Evolutionary conservation across 805 yeast species (phyloP), one percentile per base, ranked within the genome.

Genomic region (Ogataea glucozyma): DNA sequence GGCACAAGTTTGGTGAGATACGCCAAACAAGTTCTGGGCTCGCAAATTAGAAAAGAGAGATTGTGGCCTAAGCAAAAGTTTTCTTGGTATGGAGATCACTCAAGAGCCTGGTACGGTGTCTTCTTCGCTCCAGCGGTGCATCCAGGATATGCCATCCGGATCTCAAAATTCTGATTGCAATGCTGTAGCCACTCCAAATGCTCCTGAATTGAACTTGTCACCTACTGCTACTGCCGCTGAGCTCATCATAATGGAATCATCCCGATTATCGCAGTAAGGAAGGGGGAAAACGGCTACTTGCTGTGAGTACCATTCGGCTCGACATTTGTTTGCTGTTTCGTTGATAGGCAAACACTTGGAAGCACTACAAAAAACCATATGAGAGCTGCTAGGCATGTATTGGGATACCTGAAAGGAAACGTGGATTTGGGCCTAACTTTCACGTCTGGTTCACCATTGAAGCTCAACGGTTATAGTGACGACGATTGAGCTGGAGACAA

Each of bases 331-430:
- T 31, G 26, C 35, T 4, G 35, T 31, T 20, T 31, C 35, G 6
- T 13, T 31, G 35, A 11, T 31, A 16, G 20, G 35, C 26, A 31
- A 17, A 19, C 20, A 31, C 17, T 31, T 43, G 12, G 23, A 36
- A 14, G 39, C 22, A 11, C 48, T 44, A 11, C 23, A 26, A 14
- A 38, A 40, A 19, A 13, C 6, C 48, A 44, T 20, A 8, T 31
- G 23, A 35, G 40, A 27, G 41, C 44, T 17, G 43, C 41, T 4
- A 36, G 36, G 18, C 32, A 33, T 17, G 43, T 43, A 17, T 29
- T 43, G 4, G 23, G 48, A 23, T 52, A 52, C 22, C 17, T 48
- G n/a, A 46, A 46, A 40, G 51, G 52, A 4, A 43, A 52, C 13
- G 13, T n/a, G 21, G 23, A 23, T 14, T 14, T 19, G 30, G 38